A percentile compares a stretch with the other conserved stretches of the same genome.
Evolutionary conservation across 768 basidiomycete genomes (phyloP).

Genomic region (Lentinus tigrinus): DNA sequence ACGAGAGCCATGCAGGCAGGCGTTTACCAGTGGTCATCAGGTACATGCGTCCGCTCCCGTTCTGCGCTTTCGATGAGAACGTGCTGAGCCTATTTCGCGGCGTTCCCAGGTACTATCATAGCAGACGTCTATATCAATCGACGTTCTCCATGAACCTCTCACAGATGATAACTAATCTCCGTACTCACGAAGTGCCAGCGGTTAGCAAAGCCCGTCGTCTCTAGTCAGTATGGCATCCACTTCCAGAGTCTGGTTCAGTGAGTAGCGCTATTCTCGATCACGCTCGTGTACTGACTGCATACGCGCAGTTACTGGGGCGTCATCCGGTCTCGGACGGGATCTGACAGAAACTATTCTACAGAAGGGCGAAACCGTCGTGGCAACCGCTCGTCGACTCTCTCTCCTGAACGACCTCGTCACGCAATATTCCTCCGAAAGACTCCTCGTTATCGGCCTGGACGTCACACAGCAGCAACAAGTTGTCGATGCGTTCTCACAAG

Average conservation of each 20-base stretch:
- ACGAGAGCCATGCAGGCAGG: too few relatives aligned
- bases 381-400: slow-evolving; percentile 23
- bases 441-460: slow-evolving; percentile 24
- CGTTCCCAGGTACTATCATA: not conserved
- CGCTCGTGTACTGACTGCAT: not conserved
- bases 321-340: slow-evolving; percentile 25
- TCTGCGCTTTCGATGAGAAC: too few relatives aligned
- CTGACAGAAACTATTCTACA: slow-evolving; percentile 22
- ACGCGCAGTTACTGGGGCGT: slow-evolving; percentile 25
- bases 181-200: too few relatives aligned
- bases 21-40: too few relatives aligned
- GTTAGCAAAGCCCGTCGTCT: too few relatives aligned
- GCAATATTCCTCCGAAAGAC: slow-evolving; percentile 10
- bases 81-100: not conserved
- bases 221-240: not conserved
- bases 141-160: too few relatives aligned
- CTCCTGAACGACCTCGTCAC: slow-evolving; percentile 22
- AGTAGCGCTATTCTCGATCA: not conserved
- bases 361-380: slow-evolving; percentile 24
- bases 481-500: slow-evolving; percentile 17
- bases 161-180: too few relatives aligned
- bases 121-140: too few relatives aligned
- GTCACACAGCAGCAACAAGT: slow-evolving; percentile 18
- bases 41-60: too few relatives aligned
- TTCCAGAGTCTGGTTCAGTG: slow-evolving; percentile 20